Evolutionary conservation across 139 green algal species (phyloP).

Genomic region (Chlamydomonas asymmetrica): DNA sequence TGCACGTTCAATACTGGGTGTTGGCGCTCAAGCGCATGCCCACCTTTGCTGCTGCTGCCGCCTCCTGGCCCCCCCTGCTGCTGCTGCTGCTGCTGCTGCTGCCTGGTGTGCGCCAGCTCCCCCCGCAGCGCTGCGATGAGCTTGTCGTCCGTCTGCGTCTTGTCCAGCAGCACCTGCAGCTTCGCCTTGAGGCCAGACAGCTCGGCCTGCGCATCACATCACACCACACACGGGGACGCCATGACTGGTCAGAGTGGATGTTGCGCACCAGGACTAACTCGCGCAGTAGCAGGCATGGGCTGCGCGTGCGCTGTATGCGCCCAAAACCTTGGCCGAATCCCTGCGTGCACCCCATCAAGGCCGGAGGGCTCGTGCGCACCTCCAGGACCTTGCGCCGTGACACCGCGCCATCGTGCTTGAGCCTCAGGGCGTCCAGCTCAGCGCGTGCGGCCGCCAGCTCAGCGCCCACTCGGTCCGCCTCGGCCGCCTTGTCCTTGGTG

Average conservation of each 20-base stretch:
- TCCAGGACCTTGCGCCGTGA: slow-evolving; percentile 45
- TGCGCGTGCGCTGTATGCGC: too few relatives aligned
- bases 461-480: slow-evolving; percentile 37
- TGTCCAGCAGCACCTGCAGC: slow-evolving; percentile 61
- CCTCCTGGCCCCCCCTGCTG: background rate
- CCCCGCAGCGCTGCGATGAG: slow-evolving; percentile 57
- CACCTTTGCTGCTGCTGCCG: background rate
- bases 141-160: slow-evolving; percentile 64
- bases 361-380: background rate
- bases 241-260: background rate
- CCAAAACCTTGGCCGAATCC: too few relatives aligned
- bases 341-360: too few relatives aligned
- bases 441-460: slow-evolving; percentile 38
- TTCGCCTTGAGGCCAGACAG: slow-evolving; percentile 48
- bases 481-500: slow-evolving; percentile 31
- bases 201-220: slow-evolving; percentile 17
- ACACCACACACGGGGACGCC: background rate
- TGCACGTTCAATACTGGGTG: background rate
- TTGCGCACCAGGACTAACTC: background rate
- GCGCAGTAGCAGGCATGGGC: too few relatives aligned
- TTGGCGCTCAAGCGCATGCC: background rate
- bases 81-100: background rate
- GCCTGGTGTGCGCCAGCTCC: slow-evolving; percentile 25
- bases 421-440: slow-evolving; percentile 36
- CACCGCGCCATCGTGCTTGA: slow-evolving; percentile 45